Conservation (phyloP, 2,329 filamentous ascomycete species). For the Beauveria bassiana region DNA sequence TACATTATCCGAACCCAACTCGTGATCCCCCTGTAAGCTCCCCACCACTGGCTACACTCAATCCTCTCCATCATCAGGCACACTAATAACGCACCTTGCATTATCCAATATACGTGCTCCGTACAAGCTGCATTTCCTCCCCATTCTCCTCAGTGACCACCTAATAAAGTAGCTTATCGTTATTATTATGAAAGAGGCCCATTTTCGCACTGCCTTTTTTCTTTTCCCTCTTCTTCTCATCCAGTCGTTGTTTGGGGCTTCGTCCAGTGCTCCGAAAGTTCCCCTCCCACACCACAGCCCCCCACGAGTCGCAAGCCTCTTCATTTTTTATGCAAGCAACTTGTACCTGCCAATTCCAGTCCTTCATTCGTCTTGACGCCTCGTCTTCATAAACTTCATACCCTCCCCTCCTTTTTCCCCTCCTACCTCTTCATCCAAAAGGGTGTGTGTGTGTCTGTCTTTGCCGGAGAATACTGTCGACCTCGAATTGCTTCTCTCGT, state of each 20-base stretch:
- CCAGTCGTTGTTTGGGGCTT: background rate
- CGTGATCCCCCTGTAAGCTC: too few species aligned
- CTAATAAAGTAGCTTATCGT: background rate
- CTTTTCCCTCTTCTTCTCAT: conserved; percentile 6
- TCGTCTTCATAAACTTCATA: background rate
- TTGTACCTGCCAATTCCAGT: conserved; percentile 4
- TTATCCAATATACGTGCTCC: conserved; percentile 10
- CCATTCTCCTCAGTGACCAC: background rate
- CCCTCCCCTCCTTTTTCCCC: background rate
- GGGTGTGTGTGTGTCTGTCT: background rate
- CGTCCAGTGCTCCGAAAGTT: conserved; percentile 18
- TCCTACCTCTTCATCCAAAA: background rate
- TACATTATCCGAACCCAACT: too few species aligned
- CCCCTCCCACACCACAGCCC: background rate
- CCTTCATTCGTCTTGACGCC: background rate
- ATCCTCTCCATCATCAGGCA: too few species aligned
- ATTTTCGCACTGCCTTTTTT: background rate
- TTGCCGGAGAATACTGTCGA: background rate
- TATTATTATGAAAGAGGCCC: background rate
- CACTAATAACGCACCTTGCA: background rate
- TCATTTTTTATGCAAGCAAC: background rate
- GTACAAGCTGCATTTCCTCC: conserved; percentile 14
- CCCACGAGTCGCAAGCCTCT: conserved; percentile 2
- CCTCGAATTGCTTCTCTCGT: background rate
- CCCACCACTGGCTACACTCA: too few species aligned